Conservation (phyloP, 208 protist species). For the Porcisia deanei region DNA sequence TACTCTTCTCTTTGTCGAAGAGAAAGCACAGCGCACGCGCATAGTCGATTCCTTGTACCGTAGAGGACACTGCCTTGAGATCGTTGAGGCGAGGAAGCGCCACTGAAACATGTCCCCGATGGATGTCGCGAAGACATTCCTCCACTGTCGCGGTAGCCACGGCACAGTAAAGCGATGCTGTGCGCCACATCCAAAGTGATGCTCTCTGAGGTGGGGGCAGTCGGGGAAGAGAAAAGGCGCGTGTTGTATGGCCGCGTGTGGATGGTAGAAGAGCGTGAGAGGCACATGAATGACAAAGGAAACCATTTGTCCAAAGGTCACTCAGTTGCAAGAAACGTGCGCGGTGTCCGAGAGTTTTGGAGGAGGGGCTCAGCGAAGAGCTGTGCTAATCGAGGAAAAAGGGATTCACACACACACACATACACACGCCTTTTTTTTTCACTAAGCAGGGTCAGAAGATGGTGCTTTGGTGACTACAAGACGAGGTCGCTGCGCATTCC, state of each 20-base stretch:
- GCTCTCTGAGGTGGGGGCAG: no score
- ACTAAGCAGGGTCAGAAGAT: background rate
- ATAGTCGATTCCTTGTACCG: constrained; percentile 57
- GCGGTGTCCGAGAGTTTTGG: no score
- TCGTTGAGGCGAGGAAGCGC: constrained; percentile 49
- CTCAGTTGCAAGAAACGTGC: no score
- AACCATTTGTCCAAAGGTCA: no score
- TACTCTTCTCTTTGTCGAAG: constrained; percentile 11
- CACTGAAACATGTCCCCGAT: constrained; percentile 6
- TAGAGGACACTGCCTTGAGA: constrained; percentile 31
- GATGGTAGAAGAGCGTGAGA: background rate
- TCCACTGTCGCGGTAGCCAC: constrained; percentile 16
- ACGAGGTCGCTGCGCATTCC: background rate
- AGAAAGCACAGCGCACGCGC: constrained; percentile 74
- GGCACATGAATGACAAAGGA: background rate
- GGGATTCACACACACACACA: no score
- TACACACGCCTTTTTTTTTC: background rate
- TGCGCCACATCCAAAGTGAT: constrained; percentile 1
- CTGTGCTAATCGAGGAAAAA: no score
- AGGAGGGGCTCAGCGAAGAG: no score
- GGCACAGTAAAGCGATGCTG: background rate
- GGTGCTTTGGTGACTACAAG: background rate
- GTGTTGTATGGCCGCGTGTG: background rate
- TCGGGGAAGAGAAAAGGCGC: background rate
- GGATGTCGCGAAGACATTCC: constrained; percentile 24